Conservation (phyloP, 2,329 filamentous ascomycete species). For the Nemania sp. region DNA sequence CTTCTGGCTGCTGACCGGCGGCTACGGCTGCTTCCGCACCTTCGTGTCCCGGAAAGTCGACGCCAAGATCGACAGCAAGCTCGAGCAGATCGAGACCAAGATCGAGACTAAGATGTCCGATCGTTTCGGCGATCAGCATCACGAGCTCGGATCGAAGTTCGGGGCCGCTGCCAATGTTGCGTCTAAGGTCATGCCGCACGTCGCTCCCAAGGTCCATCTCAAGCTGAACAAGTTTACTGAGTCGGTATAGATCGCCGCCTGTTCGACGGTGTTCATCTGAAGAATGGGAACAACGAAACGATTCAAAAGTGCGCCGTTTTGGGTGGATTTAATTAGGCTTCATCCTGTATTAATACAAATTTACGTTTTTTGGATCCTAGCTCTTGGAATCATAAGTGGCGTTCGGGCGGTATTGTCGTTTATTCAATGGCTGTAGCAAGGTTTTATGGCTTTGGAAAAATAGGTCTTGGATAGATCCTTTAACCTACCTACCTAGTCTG, state of each 20-base stretch:
- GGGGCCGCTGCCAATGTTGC: background rate
- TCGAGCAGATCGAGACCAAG: constrained; percentile 22
- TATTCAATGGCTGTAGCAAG: background rate
- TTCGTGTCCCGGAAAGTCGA: constrained; percentile 36
- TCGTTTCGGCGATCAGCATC: constrained; percentile 14
- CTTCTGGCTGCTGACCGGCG: constrained; percentile 61
- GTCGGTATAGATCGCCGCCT: constrained; percentile 6
- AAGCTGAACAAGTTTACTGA: constrained; percentile 17
- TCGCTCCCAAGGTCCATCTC: background rate
- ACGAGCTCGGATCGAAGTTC: constrained; percentile 5
- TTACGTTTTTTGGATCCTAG: background rate
- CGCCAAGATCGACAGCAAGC: constrained; percentile 22
- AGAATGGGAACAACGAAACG: too few species aligned
- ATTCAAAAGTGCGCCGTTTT: background rate
- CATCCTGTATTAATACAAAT: constrained; percentile 1
- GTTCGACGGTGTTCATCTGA: background rate
- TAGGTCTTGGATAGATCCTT: background rate
- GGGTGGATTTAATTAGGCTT: constrained; percentile 8
- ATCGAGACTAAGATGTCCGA: constrained; percentile 24
- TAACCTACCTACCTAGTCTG: too few species aligned
- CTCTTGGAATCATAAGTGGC: constrained; percentile 4
- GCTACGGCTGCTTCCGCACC: constrained; percentile 48
- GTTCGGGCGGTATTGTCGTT: constrained; percentile 7
- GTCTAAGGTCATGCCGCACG: background rate
- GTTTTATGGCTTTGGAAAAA: background rate